phyloP scores from a whole-genome alignment of 805 yeast genomes.

The Sugiyamaella mastotermitis region DNA sequence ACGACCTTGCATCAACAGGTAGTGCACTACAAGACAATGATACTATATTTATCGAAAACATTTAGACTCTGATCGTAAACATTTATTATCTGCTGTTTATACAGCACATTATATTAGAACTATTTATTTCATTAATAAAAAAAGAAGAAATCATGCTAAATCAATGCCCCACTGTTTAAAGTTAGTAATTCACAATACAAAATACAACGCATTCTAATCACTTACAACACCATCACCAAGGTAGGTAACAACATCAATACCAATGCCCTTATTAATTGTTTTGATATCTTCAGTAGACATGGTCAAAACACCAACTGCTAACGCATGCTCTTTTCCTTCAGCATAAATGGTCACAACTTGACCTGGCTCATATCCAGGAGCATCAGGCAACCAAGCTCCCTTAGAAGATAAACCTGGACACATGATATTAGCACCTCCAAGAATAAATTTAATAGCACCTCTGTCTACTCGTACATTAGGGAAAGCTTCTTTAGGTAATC shows the following conservation, averaged over 20 bases:
- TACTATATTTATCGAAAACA: background rate
- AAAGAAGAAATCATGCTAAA: too few relatives aligned
- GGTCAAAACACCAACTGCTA: constrained; percentile 81
- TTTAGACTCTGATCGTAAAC: too few relatives aligned
- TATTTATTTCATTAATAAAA: too few relatives aligned
- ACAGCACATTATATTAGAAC: too few relatives aligned
- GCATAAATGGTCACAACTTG: constrained; percentile 80
- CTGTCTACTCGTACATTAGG: constrained; percentile 88
- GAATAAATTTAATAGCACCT: constrained; percentile 91
- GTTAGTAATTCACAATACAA: too few relatives aligned
- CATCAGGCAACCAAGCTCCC: constrained; percentile 79
- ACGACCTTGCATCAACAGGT: background rate
- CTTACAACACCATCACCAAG: constrained; percentile 74
- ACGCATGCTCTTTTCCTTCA: constrained; percentile 85
- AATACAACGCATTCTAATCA: too few relatives aligned
- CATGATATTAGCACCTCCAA: constrained; percentile 97
- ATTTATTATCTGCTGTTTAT: too few relatives aligned
- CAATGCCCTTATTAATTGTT: constrained; percentile 76
- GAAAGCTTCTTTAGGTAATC: constrained; percentile 60
- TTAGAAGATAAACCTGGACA: constrained; percentile 87
- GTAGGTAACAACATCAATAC: constrained; percentile 76
- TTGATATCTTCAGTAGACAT: constrained; percentile 91
- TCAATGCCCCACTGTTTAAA: too few relatives aligned
- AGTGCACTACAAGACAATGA: background rate
- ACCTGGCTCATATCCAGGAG: constrained; percentile 55